phyloP scores from a whole-genome alignment of 495 filamentous ascomycete species.

The Tricharina praecox region DNA sequence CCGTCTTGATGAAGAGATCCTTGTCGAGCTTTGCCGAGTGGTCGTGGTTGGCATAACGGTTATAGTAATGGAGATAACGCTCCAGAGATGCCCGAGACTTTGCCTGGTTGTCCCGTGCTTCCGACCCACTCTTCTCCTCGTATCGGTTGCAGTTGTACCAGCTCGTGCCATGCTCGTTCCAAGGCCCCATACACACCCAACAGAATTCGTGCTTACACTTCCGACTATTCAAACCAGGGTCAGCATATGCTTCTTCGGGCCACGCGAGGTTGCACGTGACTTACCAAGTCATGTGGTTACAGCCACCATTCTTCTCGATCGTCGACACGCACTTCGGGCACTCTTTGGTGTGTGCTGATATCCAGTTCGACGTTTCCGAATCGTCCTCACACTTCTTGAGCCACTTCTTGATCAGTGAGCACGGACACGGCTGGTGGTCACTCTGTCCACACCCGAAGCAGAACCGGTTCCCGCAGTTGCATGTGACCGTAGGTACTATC shows the following conservation, averaged over 20 bases:
- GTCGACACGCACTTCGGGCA: constrained; percentile 90
- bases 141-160: constrained; percentile 99
- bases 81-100: constrained; percentile 77
- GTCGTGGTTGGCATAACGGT: constrained; percentile 96
- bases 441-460: constrained; percentile 90
- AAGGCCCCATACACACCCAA: constrained; percentile 99
- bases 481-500: constrained; percentile 78
- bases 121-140: constrained; percentile 83
- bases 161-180: constrained; percentile 97
- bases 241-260: not conserved
- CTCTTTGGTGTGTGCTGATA: constrained; percentile 96
- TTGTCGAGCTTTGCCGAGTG: constrained; percentile 94
- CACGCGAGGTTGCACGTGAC: not conserved
- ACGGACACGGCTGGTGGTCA: constrained; percentile 89
- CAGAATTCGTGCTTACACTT: constrained; percentile 99
- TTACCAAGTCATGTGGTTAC: constrained; percentile 95
- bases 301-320: constrained; percentile 97
- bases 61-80: constrained; percentile 85
- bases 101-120: constrained; percentile 80
- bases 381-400: constrained; percentile 97
- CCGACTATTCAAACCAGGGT: constrained; percentile 29
- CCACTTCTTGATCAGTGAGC: constrained; percentile 84
- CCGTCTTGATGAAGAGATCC: constrained; percentile 86
- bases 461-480: constrained; percentile 66
- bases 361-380: constrained; percentile 98